phyloP scores from a whole-genome alignment of 1,284 basidiomycete genomes.

The Tilletia horrida region DNA sequence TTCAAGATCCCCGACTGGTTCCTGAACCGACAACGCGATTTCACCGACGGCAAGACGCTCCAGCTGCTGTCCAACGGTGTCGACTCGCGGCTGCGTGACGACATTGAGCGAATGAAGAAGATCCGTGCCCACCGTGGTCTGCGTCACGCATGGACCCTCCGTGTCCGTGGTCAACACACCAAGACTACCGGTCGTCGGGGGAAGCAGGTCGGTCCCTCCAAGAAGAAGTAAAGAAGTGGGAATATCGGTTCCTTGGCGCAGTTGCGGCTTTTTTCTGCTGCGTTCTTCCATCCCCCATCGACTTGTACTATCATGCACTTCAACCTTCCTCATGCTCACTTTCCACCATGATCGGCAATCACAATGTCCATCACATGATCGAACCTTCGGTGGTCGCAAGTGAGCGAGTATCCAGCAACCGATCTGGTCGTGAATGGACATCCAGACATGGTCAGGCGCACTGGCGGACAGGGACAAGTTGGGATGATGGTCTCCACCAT shows the following conservation, averaged over 20 bases:
- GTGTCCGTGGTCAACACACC: conserved; percentile 90
- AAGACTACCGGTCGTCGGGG: conserved; percentile 83
- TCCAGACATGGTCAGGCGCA: too few species aligned
- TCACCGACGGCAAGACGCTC: conserved; percentile 92
- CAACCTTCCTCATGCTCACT: too few species aligned
- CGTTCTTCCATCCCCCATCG: too few species aligned
- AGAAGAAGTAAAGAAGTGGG: conserved; percentile 44
- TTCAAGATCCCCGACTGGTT: conserved; percentile 99
- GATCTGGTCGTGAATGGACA: too few species aligned
- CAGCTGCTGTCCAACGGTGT: conserved; percentile 96
- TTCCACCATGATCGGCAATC: too few species aligned
- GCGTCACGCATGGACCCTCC: conserved; percentile 92
- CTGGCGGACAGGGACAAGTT: too few species aligned
- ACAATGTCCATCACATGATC: too few species aligned
- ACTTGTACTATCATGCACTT: too few species aligned
- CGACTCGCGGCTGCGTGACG: conserved; percentile 97
- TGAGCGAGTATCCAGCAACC: too few species aligned
- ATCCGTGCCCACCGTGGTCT: conserved; percentile 98
- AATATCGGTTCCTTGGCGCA: not conserved
- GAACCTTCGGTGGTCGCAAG: too few species aligned
- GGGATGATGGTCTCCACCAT: too few species aligned
- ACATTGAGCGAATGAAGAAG: conserved; percentile 98
- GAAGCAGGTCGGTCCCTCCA: conserved; percentile 51
- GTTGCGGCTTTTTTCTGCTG: too few species aligned
- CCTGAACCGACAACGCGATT: conserved; percentile 93